These are phyloP conservation scores for Aspergillus sp. DNA, from an alignment of 2,329 filamentous ascomycete species.

Conservation along the genomic window DNA sequence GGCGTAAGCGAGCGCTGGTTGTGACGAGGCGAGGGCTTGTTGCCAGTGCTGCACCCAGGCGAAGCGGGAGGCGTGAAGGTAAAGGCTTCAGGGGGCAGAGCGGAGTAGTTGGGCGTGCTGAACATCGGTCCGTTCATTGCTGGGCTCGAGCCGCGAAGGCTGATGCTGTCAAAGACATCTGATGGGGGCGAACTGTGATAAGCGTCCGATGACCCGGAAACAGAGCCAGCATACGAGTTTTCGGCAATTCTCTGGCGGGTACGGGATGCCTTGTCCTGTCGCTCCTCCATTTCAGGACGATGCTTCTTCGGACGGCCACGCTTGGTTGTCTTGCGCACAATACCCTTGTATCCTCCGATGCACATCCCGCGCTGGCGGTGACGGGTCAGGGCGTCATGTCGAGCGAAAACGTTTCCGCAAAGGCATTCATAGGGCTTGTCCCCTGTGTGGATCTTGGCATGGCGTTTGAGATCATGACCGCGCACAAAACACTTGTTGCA, in stretches of 20 bases:
- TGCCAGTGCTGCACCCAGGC: slow-evolving; percentile 33
- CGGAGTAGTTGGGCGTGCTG: slow-evolving; percentile 22
- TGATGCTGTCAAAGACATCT: slow-evolving; percentile 32
- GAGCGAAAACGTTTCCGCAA: slow-evolving; percentile 88
- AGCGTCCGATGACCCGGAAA: slow-evolving; percentile 30
- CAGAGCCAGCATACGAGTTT: slow-evolving; percentile 26
- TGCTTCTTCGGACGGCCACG: slow-evolving; percentile 58
- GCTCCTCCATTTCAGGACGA: slow-evolving; percentile 51
- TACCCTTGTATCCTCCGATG: slow-evolving; percentile 83
- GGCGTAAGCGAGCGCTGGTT: slow-evolving; percentile 32
- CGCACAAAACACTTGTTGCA: slow-evolving; percentile 95
- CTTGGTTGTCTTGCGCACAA: slow-evolving; percentile 58
- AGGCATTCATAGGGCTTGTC: slow-evolving; percentile 92
- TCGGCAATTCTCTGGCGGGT: slow-evolving; percentile 40
- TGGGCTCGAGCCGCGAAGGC: slow-evolving; percentile 28
- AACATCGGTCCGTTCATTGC: slow-evolving; percentile 25
- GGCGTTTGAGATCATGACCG: slow-evolving; percentile 92
- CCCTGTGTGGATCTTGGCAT: slow-evolving; percentile 94
- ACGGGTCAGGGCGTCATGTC: slow-evolving; percentile 88
- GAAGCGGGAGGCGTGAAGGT: slow-evolving; percentile 42
- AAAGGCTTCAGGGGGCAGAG: slow-evolving; percentile 33
- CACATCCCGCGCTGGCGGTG: slow-evolving; percentile 96
- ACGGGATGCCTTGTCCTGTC: slow-evolving; percentile 48
- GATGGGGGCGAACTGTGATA: slow-evolving; percentile 38
- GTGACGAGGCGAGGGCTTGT: slow-evolving; percentile 28